Evolutionary conservation across 768 basidiomycete genomes (phyloP), one percentile per base, ranked within the genome.

Genomic region (Clavulina sp.): DNA sequence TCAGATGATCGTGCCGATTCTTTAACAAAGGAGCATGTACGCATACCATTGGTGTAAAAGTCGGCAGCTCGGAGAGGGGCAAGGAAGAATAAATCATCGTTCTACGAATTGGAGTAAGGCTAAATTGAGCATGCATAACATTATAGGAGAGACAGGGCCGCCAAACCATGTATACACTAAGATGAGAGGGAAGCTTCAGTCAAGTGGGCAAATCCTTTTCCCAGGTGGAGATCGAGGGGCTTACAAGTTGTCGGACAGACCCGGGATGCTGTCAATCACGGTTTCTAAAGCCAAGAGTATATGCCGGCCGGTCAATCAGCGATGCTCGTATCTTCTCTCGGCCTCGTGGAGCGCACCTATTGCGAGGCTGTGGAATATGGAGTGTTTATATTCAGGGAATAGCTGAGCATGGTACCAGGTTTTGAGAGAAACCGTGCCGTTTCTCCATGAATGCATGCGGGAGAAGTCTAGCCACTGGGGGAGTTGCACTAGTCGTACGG

Each of bases 1-100:
- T 52, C 9, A 18, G 58, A 54, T n/a, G 50, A 43, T n/a, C 54
- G 21, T 32, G 56, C n/a, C n/a, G n/a, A n/a, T n/a, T n/a, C n/a
- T n/a, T n/a, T n/a, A 57, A 28, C 43, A 38, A 16, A 33, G 18
- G 3, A 46, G 36, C 16, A 61, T 38, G 9, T 33, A 21, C 46
- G 56, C 49, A 5, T 26, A 52, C 52, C 31, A 31, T 32, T 24
- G 3, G 31, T 30, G 34, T 41, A 52, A 32, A 50, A 53, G 23
- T 34, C 13, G 2, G n/a, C 21, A 6, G 36, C 19, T 3, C 28
- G 5, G 7, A 55, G 18, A 21, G 19, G 46, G 26, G 26, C 26
- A 29, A 52, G 46, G 6, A 61, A 41, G 57, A 60, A 61, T 48
- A 58, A 52, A 50, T 63, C 62, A 44, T 63, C 61, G 52, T 63